Conservation (phyloP, 148 eudicot species). For the Pouteria glomerata region DNA sequence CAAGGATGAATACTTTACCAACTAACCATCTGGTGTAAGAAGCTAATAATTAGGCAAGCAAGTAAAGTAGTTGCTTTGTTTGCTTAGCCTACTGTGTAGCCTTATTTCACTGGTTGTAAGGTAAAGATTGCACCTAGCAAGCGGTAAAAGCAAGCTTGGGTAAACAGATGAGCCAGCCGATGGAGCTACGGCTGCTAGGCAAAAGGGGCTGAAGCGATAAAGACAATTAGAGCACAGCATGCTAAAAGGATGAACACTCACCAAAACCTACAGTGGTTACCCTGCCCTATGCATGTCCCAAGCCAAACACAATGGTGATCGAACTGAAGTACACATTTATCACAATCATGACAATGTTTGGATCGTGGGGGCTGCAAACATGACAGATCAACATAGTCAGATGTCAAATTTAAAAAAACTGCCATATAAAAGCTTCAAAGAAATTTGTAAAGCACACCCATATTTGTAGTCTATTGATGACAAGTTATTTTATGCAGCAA, state of each 20-base stretch:
- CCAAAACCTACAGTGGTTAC: slow-evolving; percentile 96
- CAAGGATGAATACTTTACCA: background rate
- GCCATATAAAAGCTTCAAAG: background rate
- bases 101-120: too few relatives aligned
- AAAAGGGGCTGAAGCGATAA: background rate
- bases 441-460: background rate
- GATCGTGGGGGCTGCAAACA: slow-evolving; percentile 92
- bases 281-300: slow-evolving; percentile 95
- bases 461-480: background rate
- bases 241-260: slow-evolving; percentile 26
- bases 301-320: slow-evolving; percentile 99
- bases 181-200: too few relatives aligned
- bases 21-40: background rate
- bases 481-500: background rate
- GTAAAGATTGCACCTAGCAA: too few relatives aligned
- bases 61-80: too few relatives aligned
- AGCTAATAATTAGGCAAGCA: too few relatives aligned
- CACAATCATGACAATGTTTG: slow-evolving; percentile 97
- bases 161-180: too few relatives aligned
- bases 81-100: too few relatives aligned
- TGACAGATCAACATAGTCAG: slow-evolving; percentile 5
- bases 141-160: too few relatives aligned
- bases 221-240: background rate
- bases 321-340: slow-evolving; percentile 93
- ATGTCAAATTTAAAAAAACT: background rate